These are phyloP conservation scores for Mycena rosella DNA, from an alignment of 768 basidiomycete species.

Conservation along the genomic window DNA sequence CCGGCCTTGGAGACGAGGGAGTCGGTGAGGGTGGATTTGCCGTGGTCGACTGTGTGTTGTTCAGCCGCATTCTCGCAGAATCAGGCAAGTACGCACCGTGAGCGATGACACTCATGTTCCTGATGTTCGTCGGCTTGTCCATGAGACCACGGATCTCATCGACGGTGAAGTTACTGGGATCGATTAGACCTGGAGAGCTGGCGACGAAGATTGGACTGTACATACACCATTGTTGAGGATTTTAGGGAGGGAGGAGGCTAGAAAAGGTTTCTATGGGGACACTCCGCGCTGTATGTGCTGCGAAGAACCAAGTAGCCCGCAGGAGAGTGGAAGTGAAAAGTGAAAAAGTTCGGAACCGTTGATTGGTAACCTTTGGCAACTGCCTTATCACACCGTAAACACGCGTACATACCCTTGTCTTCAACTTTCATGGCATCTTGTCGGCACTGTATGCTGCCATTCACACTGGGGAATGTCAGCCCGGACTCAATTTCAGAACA, in stretches of 20 bases:
- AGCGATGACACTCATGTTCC: slow-evolving; percentile 59
- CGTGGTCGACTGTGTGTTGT: slow-evolving; percentile 88
- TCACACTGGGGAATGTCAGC: slow-evolving; percentile 15
- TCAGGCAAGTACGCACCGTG: slow-evolving; percentile 70
- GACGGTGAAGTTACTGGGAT: slow-evolving; percentile 86
- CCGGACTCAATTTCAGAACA: background rate
- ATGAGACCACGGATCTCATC: slow-evolving; percentile 83
- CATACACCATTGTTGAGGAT: slow-evolving; percentile 86
- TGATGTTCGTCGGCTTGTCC: slow-evolving; percentile 92
- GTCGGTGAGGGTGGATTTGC: slow-evolving; percentile 99
- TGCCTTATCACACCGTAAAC: background rate
- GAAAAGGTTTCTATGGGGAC: slow-evolving; percentile 12
- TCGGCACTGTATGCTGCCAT: background rate
- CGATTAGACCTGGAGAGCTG: slow-evolving; percentile 49
- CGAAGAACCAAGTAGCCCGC: slow-evolving; percentile 22
- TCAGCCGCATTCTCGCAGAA: slow-evolving; percentile 22
- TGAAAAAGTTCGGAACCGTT: slow-evolving; percentile 25
- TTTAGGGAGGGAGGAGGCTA: slow-evolving; percentile 50
- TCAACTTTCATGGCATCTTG: no score
- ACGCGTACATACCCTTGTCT: no score
- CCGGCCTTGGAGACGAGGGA: slow-evolving; percentile 99
- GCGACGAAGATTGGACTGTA: slow-evolving; percentile 32
- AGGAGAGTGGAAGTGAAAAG: slow-evolving; percentile 14
- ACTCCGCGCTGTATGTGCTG: slow-evolving; percentile 19
- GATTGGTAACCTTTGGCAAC: slow-evolving; percentile 17